A percentile compares a stretch with the other conserved stretches of the same genome.
Evolutionary conservation across 805 yeast species (phyloP).

Genomic region (Cyberlindnera bimundalis): DNA sequence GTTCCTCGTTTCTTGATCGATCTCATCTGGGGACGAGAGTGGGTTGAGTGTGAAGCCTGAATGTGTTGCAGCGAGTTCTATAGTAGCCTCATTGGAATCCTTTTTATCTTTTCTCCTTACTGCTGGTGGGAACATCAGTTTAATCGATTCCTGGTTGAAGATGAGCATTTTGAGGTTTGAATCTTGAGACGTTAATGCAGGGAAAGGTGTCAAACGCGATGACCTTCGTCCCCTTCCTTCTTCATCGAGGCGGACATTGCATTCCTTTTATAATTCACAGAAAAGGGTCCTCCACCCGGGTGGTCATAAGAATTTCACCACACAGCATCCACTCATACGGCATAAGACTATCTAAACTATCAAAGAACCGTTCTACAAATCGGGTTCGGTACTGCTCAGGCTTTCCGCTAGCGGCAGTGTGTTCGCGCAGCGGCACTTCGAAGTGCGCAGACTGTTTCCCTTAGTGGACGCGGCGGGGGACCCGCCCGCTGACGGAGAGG

Average conservation of each 20-base stretch:
- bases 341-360: too few species aligned
- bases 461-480: conserved; percentile 8
- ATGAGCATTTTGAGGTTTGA: conserved; percentile 1
- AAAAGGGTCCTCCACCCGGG: too few species aligned
- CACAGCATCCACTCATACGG: too few species aligned
- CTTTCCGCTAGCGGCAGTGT: conserved; percentile 5
- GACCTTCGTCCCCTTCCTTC: too few species aligned
- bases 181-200: not conserved
- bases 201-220: not conserved
- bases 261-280: too few species aligned
- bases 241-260: too few species aligned
- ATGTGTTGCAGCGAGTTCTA: conserved; percentile 8
- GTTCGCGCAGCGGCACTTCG: conserved; percentile 4
- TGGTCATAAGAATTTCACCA: too few species aligned
- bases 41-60: conserved; percentile 12
- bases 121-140: conserved; percentile 7
- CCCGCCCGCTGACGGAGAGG: too few species aligned
- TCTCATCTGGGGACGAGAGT: not conserved
- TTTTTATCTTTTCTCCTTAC: conserved; percentile 3
- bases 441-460: conserved; percentile 16
- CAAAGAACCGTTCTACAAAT: too few species aligned
- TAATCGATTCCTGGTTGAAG: conserved; percentile 7
- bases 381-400: not conserved
- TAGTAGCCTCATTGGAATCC: conserved; percentile 5
- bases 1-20: conserved; percentile 1